phyloP scores from a whole-genome alignment of 2,329 filamentous ascomycete species.

The Alternaria burnsii region DNA sequence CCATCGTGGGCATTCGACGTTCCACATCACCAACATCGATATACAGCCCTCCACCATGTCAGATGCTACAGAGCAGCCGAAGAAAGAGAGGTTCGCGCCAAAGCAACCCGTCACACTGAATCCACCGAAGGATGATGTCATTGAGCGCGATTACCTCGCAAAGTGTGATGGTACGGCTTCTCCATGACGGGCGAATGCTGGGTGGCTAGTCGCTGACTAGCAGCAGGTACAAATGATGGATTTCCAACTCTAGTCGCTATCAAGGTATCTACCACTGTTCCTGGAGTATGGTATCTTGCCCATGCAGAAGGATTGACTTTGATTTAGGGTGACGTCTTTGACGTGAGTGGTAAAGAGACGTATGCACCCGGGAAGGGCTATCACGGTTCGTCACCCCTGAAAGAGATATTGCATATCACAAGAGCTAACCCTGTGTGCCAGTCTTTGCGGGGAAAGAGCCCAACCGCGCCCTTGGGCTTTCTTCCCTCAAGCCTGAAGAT shows the following conservation, averaged over 20 bases:
- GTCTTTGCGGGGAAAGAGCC: constrained; percentile 97
- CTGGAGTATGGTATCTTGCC: background rate
- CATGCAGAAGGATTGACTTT: constrained; percentile 12
- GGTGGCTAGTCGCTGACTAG: constrained; percentile 1
- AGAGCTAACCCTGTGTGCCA: constrained; percentile 51
- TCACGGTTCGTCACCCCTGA: constrained; percentile 68
- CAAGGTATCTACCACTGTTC: constrained; percentile 52
- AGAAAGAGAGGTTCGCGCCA: constrained; percentile 73
- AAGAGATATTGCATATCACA: background rate
- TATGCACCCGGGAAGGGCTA: constrained; percentile 87
- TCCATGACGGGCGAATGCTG: background rate
- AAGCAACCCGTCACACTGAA: constrained; percentile 78
- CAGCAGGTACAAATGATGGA: constrained; percentile 69
- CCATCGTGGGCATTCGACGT: constrained; percentile 8
- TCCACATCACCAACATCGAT: constrained; percentile 6
- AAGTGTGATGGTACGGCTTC: constrained; percentile 78
- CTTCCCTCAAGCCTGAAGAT: constrained; percentile 85
- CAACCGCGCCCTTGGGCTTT: constrained; percentile 87
- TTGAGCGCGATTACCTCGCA: constrained; percentile 79
- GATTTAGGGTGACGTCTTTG: constrained; percentile 86
- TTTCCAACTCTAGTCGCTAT: constrained; percentile 69
- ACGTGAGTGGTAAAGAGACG: constrained; percentile 87
- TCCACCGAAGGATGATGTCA: constrained; percentile 87
- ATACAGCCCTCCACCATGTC: constrained; percentile 36
- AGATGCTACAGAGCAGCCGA: constrained; percentile 43